These are phyloP conservation scores for Mrakiaceae sp. DNA, from an alignment of 1,284 basidiomycete genomes.

Conservation along the genomic window DNA sequence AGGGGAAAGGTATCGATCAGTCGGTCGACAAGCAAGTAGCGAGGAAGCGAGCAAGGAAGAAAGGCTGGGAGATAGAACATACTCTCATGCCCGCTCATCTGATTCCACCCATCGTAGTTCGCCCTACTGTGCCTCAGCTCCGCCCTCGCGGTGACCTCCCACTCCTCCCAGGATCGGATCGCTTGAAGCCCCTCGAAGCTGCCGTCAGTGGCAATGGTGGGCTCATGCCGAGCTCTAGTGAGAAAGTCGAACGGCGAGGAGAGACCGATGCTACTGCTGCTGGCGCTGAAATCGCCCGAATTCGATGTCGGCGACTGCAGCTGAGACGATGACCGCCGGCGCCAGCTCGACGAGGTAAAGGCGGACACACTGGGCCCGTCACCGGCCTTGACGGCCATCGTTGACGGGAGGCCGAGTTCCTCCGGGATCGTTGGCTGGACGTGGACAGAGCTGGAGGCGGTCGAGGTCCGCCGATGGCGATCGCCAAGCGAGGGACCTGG, in stretches of 20 bases:
- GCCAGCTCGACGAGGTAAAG: neutral
- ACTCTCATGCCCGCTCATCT: neutral
- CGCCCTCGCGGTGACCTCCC: neutral
- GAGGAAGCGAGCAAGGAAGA: no score
- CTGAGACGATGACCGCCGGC: neutral
- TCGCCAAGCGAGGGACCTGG: neutral
- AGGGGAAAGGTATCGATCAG: neutral
- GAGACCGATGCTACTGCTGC: neutral
- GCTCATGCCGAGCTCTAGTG: neutral
- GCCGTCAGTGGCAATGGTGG: neutral
- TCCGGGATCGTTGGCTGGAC: slow-evolving; percentile 8
- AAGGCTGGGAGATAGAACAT: neutral
- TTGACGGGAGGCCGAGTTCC: neutral
- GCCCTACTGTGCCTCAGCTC: no score
- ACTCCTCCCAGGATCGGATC: neutral
- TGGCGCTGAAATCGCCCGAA: slow-evolving; percentile 1
- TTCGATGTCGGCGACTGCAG: neutral
- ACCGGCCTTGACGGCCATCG: neutral
- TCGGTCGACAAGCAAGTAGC: no score
- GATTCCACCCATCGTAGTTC: neutral
- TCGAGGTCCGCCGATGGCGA: neutral
- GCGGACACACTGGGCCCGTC: neutral
- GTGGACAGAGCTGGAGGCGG: neutral
- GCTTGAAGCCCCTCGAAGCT: neutral
- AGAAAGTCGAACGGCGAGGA: neutral